Conservation (phyloP, 495 filamentous ascomycete species). For the Copromyces sp. region DNA sequence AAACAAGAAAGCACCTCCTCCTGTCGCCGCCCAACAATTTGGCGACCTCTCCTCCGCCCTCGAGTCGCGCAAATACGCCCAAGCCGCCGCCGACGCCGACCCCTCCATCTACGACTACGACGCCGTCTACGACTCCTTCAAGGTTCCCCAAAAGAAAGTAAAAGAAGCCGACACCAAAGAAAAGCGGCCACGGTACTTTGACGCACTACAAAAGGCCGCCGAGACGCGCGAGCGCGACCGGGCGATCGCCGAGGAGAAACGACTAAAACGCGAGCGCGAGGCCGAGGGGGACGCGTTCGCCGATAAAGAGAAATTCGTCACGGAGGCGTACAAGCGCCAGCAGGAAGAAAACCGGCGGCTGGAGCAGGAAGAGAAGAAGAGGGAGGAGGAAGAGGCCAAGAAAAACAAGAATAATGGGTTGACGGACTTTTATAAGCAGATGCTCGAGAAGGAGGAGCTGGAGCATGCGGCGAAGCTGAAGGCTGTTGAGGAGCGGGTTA, state of each 20-base stretch:
- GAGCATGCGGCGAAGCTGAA: slow-evolving; percentile 62
- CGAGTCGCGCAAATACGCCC: slow-evolving; percentile 43
- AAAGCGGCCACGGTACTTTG: slow-evolving; percentile 74
- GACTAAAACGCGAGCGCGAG: slow-evolving; percentile 78
- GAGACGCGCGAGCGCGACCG: slow-evolving; percentile 83
- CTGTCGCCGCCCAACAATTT: slow-evolving; percentile 22
- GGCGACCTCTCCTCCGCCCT: slow-evolving; percentile 46
- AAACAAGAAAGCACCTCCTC: not conserved
- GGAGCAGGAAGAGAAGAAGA: slow-evolving; percentile 68
- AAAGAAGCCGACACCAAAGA: slow-evolving; percentile 31
- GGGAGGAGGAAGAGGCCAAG: slow-evolving; percentile 60
- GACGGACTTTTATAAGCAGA: slow-evolving; percentile 74
- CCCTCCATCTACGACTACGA: slow-evolving; percentile 71
- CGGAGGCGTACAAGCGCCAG: slow-evolving; percentile 86
- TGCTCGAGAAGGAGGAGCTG: slow-evolving; percentile 68
- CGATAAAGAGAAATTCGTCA: slow-evolving; percentile 96
- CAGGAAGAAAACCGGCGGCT: slow-evolving; percentile 71
- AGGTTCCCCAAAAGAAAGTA: slow-evolving; percentile 32
- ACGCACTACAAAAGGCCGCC: slow-evolving; percentile 64
- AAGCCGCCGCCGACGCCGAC: slow-evolving; percentile 50
- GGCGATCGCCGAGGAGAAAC: slow-evolving; percentile 75
- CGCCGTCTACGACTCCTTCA: slow-evolving; percentile 56
- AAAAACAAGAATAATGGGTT: slow-evolving; percentile 64
- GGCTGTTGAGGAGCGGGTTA: slow-evolving; percentile 54
- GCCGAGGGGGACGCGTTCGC: slow-evolving; percentile 89